A percentile compares a stretch with the other conserved stretches of the same genome.
phyloP scores from a whole-genome alignment of 495 filamentous ascomycete genomes.

The Aspergillus cavernicola region DNA sequence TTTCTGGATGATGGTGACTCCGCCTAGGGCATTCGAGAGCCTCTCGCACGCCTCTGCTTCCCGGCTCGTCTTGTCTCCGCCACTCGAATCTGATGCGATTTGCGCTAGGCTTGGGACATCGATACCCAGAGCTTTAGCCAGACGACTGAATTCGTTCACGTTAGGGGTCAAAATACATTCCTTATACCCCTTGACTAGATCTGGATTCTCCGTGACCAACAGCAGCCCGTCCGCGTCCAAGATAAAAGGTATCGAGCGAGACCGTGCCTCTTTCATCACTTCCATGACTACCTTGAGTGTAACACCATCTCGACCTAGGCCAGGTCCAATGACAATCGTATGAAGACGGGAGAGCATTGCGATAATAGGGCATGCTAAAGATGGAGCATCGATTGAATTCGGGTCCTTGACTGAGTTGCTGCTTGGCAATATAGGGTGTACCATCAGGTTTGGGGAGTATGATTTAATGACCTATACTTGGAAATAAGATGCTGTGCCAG shows the following conservation, averaged over 20 bases:
- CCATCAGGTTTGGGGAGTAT: conserved; percentile 98
- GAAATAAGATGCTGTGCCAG: not conserved
- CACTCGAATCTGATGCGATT: conserved; percentile 31
- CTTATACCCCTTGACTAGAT: conserved; percentile 72
- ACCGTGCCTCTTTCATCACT: conserved; percentile 76
- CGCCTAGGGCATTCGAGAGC: conserved; percentile 73
- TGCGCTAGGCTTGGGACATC: conserved; percentile 45
- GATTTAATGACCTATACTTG: conserved; percentile 73
- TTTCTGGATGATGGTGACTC: conserved; percentile 89
- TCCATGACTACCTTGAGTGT: conserved; percentile 83
- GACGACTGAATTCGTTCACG: conserved; percentile 82
- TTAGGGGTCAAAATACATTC: conserved; percentile 93
- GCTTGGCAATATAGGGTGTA: conserved; percentile 92
- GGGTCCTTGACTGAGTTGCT: conserved; percentile 40
- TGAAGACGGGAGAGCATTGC: conserved; percentile 81
- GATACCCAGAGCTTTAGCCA: conserved; percentile 68
- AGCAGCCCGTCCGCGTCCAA: conserved; percentile 88
- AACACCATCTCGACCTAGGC: conserved; percentile 80
- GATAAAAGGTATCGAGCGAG: conserved; percentile 72
- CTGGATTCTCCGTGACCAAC: conserved; percentile 70
- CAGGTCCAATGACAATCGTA: conserved; percentile 90
- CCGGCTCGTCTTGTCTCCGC: conserved; percentile 41
- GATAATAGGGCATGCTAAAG: conserved; percentile 68
- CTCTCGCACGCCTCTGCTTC: conserved; percentile 60
- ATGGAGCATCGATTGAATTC: conserved; percentile 44